Base-by-base conservation (phyloP, 2,329 filamentous ascomycete species). In the Aureobasidium mangrovei region DNA sequence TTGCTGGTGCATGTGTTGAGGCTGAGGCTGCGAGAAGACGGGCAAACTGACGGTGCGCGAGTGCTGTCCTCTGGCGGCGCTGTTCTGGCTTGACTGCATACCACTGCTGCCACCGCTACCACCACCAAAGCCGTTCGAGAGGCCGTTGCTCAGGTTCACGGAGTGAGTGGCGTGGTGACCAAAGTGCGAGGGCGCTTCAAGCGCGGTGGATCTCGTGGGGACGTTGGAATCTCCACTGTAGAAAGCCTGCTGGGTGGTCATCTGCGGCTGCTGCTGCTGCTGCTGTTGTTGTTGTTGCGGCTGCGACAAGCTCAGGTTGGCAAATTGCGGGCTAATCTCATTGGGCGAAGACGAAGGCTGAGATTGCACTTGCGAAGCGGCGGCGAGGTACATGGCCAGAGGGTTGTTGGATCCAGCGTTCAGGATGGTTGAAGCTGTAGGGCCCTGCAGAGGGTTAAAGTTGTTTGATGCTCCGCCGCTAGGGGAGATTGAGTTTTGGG, bases 1-100 rank as follows among this genome's bases (percentile, higher is more conserved):
- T 71, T 73, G 72, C 43, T 69, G 68, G 43, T 71, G 70, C 55
- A 64, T 64, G 55, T 69, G 67, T 45, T 63, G 62, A 12, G 62
- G 60, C 32, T 61, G 62, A 45, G 61, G 69, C 53, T 83, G 79
- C 2, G 79, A 80, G 67, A 84, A 84, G 4, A 80, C 82, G 1
- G 93, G 93, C 64, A 98, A 75, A 67, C 90, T 95, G 57, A 96
- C 89, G 33, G 93, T 90, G 36, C 93, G 85, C 65, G 82, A 91
- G 65, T 86, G 83, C 59, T 79, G 78, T 41, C 77, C 77, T 55
- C 79, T 46, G 12, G 47, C n/a, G 28, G 54, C 47, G 36, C 47
- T 52, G 56, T 51, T 56, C 54, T 53, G 55, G 31, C 53, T 41
- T 12, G 42, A 44, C 31, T 54, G 45, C 29, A 48, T 48, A 29